phyloP scores from a whole-genome alignment of 495 filamentous ascomycete genomes.

The Penicillium pancosmium region DNA sequence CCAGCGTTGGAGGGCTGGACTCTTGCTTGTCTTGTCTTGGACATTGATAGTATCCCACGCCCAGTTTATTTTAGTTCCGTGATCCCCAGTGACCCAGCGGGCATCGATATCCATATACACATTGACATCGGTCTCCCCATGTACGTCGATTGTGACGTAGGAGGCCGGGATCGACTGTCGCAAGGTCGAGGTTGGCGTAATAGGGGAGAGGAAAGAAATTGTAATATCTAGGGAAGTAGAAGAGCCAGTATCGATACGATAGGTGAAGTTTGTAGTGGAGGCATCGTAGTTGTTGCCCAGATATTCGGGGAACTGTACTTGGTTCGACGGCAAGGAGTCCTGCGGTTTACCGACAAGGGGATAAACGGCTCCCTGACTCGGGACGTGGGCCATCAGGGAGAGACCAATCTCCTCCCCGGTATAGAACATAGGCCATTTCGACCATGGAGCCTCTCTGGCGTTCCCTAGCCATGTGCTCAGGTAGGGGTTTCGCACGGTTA shows the following conservation, averaged over 20 bases:
- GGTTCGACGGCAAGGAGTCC: slow-evolving; percentile 66
- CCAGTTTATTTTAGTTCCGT: slow-evolving; percentile 71
- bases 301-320: slow-evolving; percentile 71
- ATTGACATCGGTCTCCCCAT: slow-evolving; percentile 71
- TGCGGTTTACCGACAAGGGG: slow-evolving; percentile 87
- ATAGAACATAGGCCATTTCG: slow-evolving; percentile 93
- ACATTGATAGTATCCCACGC: slow-evolving; percentile 49
- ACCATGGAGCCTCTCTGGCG: slow-evolving; percentile 84
- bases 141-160: slow-evolving; percentile 76
- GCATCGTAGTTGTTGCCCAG: slow-evolving; percentile 84
- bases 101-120: slow-evolving; percentile 90
- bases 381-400: slow-evolving; percentile 75
- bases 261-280: slow-evolving; percentile 90
- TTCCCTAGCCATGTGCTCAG: slow-evolving; percentile 83
- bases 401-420: slow-evolving; percentile 86
- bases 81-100: slow-evolving; percentile 82
- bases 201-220: slow-evolving; percentile 88
- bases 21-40: slow-evolving; percentile 29
- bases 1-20: slow-evolving; percentile 57
- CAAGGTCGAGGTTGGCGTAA: slow-evolving; percentile 89
- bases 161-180: slow-evolving; percentile 89
- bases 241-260: slow-evolving; percentile 57
- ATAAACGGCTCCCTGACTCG: slow-evolving; percentile 71
- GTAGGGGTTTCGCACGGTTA: slow-evolving; percentile 91
- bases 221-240: slow-evolving; percentile 58